Base-by-base conservation (phyloP, 495 filamentous ascomycete species). In the Talaromyces nanjingensis region DNA sequence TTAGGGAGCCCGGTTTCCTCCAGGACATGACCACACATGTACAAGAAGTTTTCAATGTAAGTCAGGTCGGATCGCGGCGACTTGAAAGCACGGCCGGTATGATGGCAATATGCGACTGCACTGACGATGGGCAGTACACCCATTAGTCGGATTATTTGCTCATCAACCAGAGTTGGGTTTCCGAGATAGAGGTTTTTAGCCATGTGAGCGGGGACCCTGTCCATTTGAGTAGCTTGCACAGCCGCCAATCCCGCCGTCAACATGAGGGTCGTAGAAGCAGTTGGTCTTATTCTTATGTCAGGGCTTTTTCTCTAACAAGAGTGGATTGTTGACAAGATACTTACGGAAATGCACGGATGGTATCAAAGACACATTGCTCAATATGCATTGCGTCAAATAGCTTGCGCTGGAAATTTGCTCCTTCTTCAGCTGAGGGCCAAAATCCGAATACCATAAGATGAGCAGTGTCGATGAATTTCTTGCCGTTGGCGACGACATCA, bases 1-100 rank as follows among this genome's bases (percentile, higher is more conserved):
- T 37, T 37, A 37, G 33, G 33, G 9, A 37, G 33, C 33, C 33
- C 33, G 1, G 9, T 37, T 37, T 37, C 33, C 11, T 37, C 33
- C 42, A 45, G 42, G 14, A 78, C 72, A 37, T 72, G 65, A 54
- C 78, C 77, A 63, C 79, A 76, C 75, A 76, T 79, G 68, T 72
- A 73, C 8, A 76, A 67, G 60, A 78, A 68, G 62, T 78, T 80
- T 64, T 75, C 75, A 53, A 77, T 71, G 64, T 77, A 81, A 58
- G 71, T 71, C n/a, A 69, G 66, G 25, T 76, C 69, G 33, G 33
- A 37, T 37, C 33, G 8, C 11, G 33, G 33, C 9, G 11, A 37
- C 11, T 37, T 37, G 33, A 37, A 37, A 37, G 33, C 33, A 37
- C 33, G 33, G 33, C 33, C 33, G 33, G 42, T 45, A 45, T 16